Conservation (phyloP, 306 rosid species). For the Ochetophila trinervis region DNA sequence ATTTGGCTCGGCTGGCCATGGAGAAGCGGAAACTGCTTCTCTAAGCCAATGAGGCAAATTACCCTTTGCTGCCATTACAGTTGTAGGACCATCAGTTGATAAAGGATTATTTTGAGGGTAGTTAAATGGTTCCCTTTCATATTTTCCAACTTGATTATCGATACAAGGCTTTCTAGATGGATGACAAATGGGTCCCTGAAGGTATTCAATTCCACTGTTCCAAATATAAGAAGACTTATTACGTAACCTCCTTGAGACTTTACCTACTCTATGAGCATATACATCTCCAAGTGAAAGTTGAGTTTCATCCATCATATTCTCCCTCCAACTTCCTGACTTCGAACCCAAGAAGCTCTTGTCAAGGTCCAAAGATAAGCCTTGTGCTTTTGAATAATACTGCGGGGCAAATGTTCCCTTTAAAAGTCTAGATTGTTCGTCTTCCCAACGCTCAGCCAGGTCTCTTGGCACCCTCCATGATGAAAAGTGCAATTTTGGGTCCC, state of each 20-base stretch:
- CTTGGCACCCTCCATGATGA: conserved; percentile 43
- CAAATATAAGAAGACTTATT: conserved; percentile 25
- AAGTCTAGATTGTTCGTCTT: conserved; percentile 52
- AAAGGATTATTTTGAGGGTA: conserved; percentile 24
- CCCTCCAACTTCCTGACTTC: conserved; percentile 34
- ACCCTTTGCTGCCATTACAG: conserved; percentile 21
- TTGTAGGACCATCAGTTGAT: conserved; percentile 31
- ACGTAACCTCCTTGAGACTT: conserved; percentile 29
- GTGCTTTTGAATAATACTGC: conserved; percentile 34
- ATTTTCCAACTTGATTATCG: conserved; percentile 28
- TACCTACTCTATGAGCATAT: conserved; percentile 35
- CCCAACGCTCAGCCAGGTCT: conserved; percentile 70
- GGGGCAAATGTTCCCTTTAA: conserved; percentile 32
- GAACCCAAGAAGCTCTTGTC: conserved; percentile 31
- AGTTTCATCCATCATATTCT: conserved; percentile 29
- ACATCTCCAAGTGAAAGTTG: conserved; percentile 37
- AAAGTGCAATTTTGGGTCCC: conserved; percentile 60
- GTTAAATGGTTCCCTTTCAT: conserved; percentile 27
- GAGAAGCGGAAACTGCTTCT: conserved; percentile 41
- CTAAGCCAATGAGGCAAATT: conserved; percentile 64
- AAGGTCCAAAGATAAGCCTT: conserved; percentile 27
- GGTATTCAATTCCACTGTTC: conserved; percentile 15
- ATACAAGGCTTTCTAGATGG: conserved; percentile 27
- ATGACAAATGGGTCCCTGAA: conserved; percentile 28
- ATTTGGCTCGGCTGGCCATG: conserved; percentile 18